Conservation (phyloP, 306 rosid genomes). For the Oxytropis ochrocephala region DNA sequence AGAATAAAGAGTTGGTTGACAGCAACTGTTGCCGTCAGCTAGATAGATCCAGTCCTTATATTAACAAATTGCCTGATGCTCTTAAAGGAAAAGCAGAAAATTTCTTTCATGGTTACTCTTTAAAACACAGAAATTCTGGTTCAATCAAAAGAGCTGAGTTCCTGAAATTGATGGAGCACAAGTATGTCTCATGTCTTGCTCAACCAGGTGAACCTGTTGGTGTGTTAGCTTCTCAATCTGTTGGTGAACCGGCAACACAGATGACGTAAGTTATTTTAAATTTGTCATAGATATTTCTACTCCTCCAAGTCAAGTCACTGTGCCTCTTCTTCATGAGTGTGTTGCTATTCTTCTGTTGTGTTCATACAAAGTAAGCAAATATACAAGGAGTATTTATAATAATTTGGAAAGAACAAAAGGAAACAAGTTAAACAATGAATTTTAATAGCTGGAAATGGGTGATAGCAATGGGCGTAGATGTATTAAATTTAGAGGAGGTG, state of each 20-base stretch:
- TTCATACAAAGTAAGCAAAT: no score
- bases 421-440: neutral
- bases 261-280: conserved; percentile 64
- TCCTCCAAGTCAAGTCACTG: no score
- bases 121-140: conserved; percentile 27
- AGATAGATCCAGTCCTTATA: conserved; percentile 53
- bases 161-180: conserved; percentile 82
- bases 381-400: neutral
- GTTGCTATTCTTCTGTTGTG: neutral
- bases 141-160: conserved; percentile 34
- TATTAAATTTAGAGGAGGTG: no score
- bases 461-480: no score
- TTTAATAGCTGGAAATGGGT: neutral
- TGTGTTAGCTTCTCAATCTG: conserved; percentile 90
- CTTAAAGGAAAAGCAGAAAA: conserved; percentile 51
- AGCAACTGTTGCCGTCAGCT: conserved; percentile 48
- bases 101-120: conserved; percentile 28
- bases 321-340: neutral
- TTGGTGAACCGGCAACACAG: conserved; percentile 96
- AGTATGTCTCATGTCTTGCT: conserved; percentile 77
- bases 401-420: neutral
- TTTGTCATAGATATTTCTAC: neutral
- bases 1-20: conserved; percentile 70
- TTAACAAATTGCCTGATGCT: conserved; percentile 61
- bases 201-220: conserved; percentile 99